Evolutionary conservation across 2,329 filamentous ascomycete species (phyloP), one percentile per base, ranked within the genome.

Genomic region (Talaromyces sp.): DNA sequence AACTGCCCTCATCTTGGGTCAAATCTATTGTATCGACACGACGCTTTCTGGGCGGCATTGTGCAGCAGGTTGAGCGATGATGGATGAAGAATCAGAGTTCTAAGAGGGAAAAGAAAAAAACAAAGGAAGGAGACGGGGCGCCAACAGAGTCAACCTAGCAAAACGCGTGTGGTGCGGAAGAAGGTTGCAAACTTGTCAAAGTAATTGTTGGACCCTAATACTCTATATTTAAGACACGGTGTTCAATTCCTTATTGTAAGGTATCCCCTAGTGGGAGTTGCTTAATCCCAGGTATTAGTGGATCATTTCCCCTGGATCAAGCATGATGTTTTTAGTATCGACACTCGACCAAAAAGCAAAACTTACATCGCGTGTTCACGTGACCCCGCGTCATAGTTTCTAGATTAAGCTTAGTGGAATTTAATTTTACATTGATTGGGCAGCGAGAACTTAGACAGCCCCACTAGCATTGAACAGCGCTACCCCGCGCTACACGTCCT

Each of bases 1-100:
- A 56, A 57, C 47, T 62, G 25, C 63, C 57, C 53, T 68, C 68
- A 54, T 72, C 67, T 28, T 61, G 62, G 17, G 69, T 73, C 11
- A 73, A 67, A 55, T 73, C 69, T 22, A 73, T 65, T 15, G 69
- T 66, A 2, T 72, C 68, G 65, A 60, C 55, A 25, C 27, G 30
- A 44, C 60, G 60, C 15, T 62, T 62, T 22, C 11, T 47, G 44
- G 19, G 6, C 44, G 44, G 9, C 44, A 47, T 47, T 25, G 19
- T 47, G 19, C 44, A 22, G 10, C 19, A 25, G 19, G 9, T 25
- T 11, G 44, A 25, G 4, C n/a, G 19, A 47, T 15, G 22, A 47
- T 47, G 22, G 22, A 25, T 47, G 44, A 47, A 47, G 42, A 25
- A 25, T 13, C 17, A 39, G 15, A n/a, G 19, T 13, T 25, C 19